phyloP scores from a whole-genome alignment of 805 yeast species.

The Barnettozyma vustinii region DNA sequence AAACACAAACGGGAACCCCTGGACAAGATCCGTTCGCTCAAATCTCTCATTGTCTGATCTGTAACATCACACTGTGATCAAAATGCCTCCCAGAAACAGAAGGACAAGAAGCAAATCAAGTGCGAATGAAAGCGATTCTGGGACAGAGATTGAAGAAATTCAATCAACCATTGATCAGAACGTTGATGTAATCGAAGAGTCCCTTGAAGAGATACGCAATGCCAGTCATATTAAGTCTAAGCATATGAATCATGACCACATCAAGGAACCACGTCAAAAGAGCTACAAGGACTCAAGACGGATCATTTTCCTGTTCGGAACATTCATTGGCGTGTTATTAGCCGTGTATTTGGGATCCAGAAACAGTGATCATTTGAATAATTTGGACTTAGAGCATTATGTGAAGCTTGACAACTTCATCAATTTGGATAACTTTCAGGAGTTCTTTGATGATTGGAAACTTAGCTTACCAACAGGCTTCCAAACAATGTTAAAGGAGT shows the following conservation, averaged over 20 bases:
- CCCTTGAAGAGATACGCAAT: conserved; percentile 13
- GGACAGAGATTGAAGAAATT: conserved; percentile 2
- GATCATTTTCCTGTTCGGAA: conserved; percentile 62
- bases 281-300: conserved; percentile 46
- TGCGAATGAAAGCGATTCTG: not conserved
- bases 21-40: too few species aligned
- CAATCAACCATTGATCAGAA: conserved; percentile 14
- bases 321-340: conserved; percentile 58
- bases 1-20: too few species aligned
- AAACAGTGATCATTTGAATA: conserved; percentile 31
- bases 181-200: conserved; percentile 16
- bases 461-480: conserved; percentile 55
- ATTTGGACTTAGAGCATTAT: conserved; percentile 17
- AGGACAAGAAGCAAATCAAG: not conserved
- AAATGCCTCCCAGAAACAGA: conserved; percentile 1
- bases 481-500: conserved; percentile 46
- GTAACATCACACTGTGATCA: not conserved
- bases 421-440: conserved; percentile 45
- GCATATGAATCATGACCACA: not conserved
- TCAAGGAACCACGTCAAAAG: conserved; percentile 1
- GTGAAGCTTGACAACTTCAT: conserved; percentile 19
- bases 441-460: conserved; percentile 65
- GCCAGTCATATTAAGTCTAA: conserved; percentile 3
- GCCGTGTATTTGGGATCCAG: conserved; percentile 60
- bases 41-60: not conserved